Evolutionary conservation across 2,329 filamentous ascomycete genomes (phyloP), one percentile per base, ranked within the genome.

Genomic region (Beauveria rudraprayagi): DNA sequence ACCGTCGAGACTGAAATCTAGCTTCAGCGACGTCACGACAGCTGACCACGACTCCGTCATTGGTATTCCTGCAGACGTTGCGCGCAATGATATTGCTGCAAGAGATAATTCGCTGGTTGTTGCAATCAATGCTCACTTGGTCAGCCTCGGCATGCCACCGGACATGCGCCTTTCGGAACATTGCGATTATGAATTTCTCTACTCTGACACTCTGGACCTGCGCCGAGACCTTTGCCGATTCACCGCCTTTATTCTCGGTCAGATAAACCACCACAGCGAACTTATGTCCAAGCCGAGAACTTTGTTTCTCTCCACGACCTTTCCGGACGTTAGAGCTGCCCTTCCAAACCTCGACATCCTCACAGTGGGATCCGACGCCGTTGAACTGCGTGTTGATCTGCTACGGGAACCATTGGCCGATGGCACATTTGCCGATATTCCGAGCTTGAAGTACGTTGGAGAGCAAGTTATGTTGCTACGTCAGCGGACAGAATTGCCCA

Each of bases 111-210:
- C 78, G 16, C 78, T 85, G 40, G 77, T 90, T 50, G 81, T 91
- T 53, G 77, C 87, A 61, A 88, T 94, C 70, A 89, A 92, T 70
- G 86, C 89, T 26, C 89, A 93, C 71, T 90, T 87, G 70, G 84
- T 91, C 64, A 85, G 87, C 67, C 78, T 85, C 60, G 85, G 85
- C 34, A 89, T 87, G 77, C 84, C 85, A 19, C 85, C 87, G n/a
- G 85, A 90, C 66, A 71, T 82, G 44, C 72, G 78, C 51, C 80
- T 92, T 26, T 91, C 87, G 17, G 77, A 83, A 28, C 74, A 82
- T 61, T 92, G 89, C 75, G 89, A 94, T 74, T 94, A 93, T 75
- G 91, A 95, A 71, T 94, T 93, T 67, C 80, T 95, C 22, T 95
- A 94, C 75, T 90, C 88, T 3, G 83, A 86, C 64, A 80, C 81